Percentiles rank a stretch among this genome's conserved stretches.
Evolutionary conservation across 148 eudicot genomes (phyloP).

Genomic region (Fagopyrum tataricum): DNA sequence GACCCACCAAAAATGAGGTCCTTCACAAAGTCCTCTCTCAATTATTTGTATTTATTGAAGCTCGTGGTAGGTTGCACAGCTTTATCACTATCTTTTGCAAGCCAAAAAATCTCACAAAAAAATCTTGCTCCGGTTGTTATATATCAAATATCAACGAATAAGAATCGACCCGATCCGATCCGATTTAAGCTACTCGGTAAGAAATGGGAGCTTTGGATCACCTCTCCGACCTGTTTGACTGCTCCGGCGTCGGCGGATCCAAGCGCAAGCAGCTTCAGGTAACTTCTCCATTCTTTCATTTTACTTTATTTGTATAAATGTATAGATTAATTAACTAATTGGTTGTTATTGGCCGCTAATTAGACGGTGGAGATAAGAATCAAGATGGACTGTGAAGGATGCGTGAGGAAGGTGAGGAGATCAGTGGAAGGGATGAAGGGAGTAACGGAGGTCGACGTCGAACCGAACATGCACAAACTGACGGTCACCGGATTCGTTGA

Average conservation of each 20-base stretch:
- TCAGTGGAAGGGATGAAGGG: slow-evolving; percentile 90
- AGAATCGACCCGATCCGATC: background rate
- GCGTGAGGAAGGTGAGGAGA: slow-evolving; percentile 70
- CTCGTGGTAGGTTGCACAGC: background rate
- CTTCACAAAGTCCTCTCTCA: background rate
- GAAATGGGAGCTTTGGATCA: slow-evolving; percentile 66
- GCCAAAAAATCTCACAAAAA: too few relatives aligned
- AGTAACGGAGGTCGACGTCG: slow-evolving; percentile 53
- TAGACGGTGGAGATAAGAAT: slow-evolving; percentile 83
- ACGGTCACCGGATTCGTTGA: slow-evolving; percentile 71
- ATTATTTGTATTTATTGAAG: background rate
- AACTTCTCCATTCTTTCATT: background rate
- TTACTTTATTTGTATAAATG: too few relatives aligned
- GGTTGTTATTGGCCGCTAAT: background rate
- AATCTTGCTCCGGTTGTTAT: too few relatives aligned
- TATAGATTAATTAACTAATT: background rate
- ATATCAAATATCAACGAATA: too few relatives aligned
- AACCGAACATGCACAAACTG: slow-evolving; percentile 61
- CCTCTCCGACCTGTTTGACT: slow-evolving; percentile 42
- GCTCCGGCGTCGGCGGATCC: slow-evolving; percentile 28
- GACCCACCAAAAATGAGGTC: background rate
- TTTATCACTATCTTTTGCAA: background rate
- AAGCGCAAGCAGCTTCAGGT: slow-evolving; percentile 63
- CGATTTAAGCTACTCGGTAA: background rate
- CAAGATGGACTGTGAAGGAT: slow-evolving; percentile 88